These are phyloP conservation scores for Penstemon newberryi DNA, from an alignment of 257 asterid genomes.

Conservation along the genomic window DNA sequence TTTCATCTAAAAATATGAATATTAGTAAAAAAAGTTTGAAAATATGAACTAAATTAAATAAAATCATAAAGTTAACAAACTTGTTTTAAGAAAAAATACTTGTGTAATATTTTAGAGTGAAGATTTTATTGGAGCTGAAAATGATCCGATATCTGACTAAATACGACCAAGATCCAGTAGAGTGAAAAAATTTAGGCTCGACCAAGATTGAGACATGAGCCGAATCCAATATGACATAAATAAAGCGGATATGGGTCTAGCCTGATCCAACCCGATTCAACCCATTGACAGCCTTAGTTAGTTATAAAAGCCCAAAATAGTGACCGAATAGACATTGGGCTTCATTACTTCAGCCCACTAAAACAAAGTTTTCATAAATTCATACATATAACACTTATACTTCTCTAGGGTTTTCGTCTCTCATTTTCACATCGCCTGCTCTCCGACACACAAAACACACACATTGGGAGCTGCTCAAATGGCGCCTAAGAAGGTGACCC, in stretches of 20 bases:
- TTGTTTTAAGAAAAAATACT: no score
- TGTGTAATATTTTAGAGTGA: no score
- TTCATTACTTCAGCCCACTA: constrained; percentile 6
- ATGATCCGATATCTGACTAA: no score
- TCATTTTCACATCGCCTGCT: not conserved
- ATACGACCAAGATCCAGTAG: no score
- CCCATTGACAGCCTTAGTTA: no score
- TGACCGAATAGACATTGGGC: not conserved
- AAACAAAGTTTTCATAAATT: not conserved
- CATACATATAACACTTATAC: not conserved
- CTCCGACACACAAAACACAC: not conserved
- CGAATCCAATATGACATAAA: not conserved
- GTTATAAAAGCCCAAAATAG: not conserved
- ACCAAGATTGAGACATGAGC: not conserved
- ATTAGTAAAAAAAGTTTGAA: no score
- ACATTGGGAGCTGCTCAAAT: constrained; percentile 29
- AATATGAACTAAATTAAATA: no score
- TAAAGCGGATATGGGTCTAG: not conserved
- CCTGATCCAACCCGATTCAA: not conserved
- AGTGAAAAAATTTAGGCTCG: no score
- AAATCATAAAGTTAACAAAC: no score
- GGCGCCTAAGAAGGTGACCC: constrained; percentile 41
- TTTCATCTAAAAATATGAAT: no score
- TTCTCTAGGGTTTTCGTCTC: constrained; percentile 10
- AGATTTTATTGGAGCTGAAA: no score